Evolutionary conservation across 257 asterid species (phyloP), one percentile per base, ranked within the genome.

Genomic region (Ligustrum vulgare): DNA sequence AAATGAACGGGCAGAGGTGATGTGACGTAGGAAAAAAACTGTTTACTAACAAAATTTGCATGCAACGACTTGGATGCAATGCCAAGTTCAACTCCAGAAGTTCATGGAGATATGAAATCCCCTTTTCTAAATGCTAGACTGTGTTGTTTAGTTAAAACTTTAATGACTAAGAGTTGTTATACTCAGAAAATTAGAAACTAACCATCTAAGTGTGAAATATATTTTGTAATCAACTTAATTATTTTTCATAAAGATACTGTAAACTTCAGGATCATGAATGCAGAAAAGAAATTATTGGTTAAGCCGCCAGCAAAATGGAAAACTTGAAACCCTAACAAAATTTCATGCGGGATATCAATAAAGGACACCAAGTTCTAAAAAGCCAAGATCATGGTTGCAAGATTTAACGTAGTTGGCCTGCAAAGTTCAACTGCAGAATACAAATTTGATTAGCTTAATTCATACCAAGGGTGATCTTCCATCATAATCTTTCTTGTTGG

Each of bases 401-500:
- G 25, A 51, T 51, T 51, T 51, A 18, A 43, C 18, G 3, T 51
- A n/a, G 62, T 51, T 51, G 23, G 23, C 62, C 25, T 15, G 62
- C 20, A 51, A 51, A 18, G 25, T 51, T 51, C 5, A 3, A 18
- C 62, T 15, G 62, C 62, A 51, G 62, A 51, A 51, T 51, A 51
- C 23, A 51, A 51, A 58, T 58, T 68, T 34, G 18, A 68, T 33
- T 9, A 12, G 73, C 25, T 36, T 2, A 78, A 70, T 71, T 63
- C 84, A 36, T 88, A 91, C 99, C 91, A 92, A 78, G 51, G 98
- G 91, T 11, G 97, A 86, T 81, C 98, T 72, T 82, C 96, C 99
- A 77, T 94, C 97, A 73, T 91, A 94, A 71, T 94, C 99, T 75
- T 77, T 85, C 84, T 84, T 92, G 75, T 89, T 87, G 0, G 96